These are phyloP conservation scores for Tetrahymena thermophila DNA, from an alignment of 73 alveolate species.

Conservation along the genomic window DNA sequence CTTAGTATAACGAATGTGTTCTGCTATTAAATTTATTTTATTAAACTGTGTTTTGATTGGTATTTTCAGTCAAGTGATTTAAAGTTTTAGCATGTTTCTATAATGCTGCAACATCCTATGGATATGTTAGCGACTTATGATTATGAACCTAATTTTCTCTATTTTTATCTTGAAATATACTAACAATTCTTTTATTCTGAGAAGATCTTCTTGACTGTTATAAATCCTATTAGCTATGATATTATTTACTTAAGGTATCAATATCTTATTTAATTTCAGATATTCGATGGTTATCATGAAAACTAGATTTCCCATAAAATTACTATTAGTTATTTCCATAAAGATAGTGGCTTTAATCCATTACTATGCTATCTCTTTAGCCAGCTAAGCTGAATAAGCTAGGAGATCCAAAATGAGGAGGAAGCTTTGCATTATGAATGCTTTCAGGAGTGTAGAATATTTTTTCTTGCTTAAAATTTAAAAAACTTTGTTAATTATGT, in stretches of 20 bases:
- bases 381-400: neutral
- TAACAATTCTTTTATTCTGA: neutral
- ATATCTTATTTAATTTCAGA: neutral
- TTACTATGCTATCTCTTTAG: neutral
- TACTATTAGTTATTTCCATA: neutral
- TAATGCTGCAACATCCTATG: neutral
- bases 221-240: neutral
- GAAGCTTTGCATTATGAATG: neutral
- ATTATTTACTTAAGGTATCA: neutral
- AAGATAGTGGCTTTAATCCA: neutral
- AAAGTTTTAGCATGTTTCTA: neutral
- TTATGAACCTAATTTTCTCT: no score
- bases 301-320: neutral
- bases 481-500: neutral
- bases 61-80: neutral
- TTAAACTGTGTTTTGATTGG: no score
- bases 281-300: neutral
- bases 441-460: neutral
- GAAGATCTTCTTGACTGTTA: neutral
- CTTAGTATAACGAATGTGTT: neutral
- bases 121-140: neutral
- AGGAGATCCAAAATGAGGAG: neutral
- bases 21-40: neutral
- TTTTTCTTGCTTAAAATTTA: neutral
- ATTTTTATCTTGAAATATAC: neutral